Evolutionary conservation across 306 rosid genomes (phyloP), one percentile per base, ranked within the genome.

Genomic region (Arachis hypogaea): DNA sequence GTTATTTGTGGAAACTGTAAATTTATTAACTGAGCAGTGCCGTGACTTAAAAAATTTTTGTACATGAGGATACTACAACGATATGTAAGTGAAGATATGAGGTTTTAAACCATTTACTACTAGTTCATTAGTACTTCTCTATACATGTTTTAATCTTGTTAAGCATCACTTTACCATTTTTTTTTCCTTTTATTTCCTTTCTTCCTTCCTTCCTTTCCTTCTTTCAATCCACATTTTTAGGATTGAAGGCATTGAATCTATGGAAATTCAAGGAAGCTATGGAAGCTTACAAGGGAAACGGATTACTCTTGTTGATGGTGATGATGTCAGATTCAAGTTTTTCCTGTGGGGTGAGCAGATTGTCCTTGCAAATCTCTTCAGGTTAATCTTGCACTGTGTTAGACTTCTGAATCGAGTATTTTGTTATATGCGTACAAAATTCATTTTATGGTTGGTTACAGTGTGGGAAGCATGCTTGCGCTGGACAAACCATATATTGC

Each of bases 401-500:
- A 14, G 47, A 71, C 77, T 64, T 57, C 52, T 54, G 57, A 54
- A 29, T 55, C 36, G 76, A 61, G 63, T 55, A 29, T 3, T 7
- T 51, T 16, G 44, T 55, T 68, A 2, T 11, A 71, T 64, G 56
- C 33, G 61, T 63, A 9, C 57, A 69, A 70, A 61, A 72, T 54
- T 50, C 5, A n/a, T 40, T 8, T 64, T 59, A 57, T 40, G 71
- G 55, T 7, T 43, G 69, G 12, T 10, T 82, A 22, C 85, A 94
- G 99, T 44, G 81, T 92, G 69, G 97, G 95, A 76, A 85, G 97
- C 71, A 84, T 89, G 93, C 97, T 92, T 81, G 97, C 95, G 28
- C 83, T 94, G 77, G 97, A 92, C 63, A 89, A 85, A 67, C 97
- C 97, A 41, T 91, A 85, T 68, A 44, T 94, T 77, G 71, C 89